Percentiles rank a stretch among this genome's conserved stretches.
These are phyloP conservation scores for Ceratobasidium theobromae DNA, from an alignment of 1,284 basidiomycete genomes.

Conservation along the genomic window DNA sequence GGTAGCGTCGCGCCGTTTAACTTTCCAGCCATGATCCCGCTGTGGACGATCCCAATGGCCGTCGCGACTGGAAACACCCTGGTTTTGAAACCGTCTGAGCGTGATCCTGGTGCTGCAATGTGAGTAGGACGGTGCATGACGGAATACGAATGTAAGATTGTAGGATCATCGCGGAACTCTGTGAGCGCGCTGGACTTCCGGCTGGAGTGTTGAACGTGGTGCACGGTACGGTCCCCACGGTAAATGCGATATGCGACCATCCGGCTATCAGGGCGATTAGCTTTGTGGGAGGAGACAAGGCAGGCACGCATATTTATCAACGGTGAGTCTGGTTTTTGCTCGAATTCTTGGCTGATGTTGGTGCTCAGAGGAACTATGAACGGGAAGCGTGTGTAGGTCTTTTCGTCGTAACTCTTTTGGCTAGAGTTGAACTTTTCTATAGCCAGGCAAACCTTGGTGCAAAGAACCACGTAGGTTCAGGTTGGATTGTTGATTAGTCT, in stretches of 20 bases:
- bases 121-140: neutral
- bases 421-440: conserved; percentile 4
- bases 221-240: conserved; percentile 85
- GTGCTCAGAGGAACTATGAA: conserved; percentile 67
- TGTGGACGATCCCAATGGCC: conserved; percentile 93
- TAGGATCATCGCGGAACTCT: conserved; percentile 55
- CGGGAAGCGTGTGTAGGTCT: conserved; percentile 86
- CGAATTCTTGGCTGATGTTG: conserved; percentile 23
- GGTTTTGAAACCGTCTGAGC: conserved; percentile 93
- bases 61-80: conserved; percentile 92
- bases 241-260: conserved; percentile 93
- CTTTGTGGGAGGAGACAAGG: conserved; percentile 95
- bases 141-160: neutral
- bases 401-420: neutral
- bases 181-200: conserved; percentile 68
- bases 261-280: conserved; percentile 91
- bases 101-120: conserved; percentile 96
- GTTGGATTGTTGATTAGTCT: neutral
- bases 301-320: conserved; percentile 93
- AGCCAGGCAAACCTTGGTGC: conserved; percentile 86
- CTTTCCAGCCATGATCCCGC: conserved; percentile 95
- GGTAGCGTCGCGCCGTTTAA: conserved; percentile 87
- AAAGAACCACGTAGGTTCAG: conserved; percentile 76
- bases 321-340: conserved; percentile 52
- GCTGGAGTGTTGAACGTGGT: conserved; percentile 76